Conservation (phyloP, 1,284 basidiomycete species). For the Austroboletus sp. region DNA sequence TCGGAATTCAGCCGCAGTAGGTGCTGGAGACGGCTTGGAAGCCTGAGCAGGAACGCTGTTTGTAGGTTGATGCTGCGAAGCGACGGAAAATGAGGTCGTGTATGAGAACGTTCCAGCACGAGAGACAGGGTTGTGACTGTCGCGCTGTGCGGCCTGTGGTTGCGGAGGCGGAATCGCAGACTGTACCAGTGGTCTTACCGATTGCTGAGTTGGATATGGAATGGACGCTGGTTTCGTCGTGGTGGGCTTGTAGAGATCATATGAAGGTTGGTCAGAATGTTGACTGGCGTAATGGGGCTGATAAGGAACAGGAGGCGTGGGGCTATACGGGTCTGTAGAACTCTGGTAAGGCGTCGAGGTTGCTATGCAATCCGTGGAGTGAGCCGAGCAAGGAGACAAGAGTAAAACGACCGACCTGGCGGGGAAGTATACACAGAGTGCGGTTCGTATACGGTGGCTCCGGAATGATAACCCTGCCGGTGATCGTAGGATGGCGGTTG, state of each 20-base stretch:
- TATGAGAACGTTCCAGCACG: slow-evolving; percentile 24
- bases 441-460: slow-evolving; percentile 23
- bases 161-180: slow-evolving; percentile 20
- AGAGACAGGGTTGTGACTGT: slow-evolving; percentile 9
- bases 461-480: slow-evolving; percentile 27
- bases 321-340: slow-evolving; percentile 17
- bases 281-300: slow-evolving; percentile 16
- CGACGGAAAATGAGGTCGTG: slow-evolving; percentile 14
- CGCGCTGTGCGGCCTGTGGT: slow-evolving; percentile 11
- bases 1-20: slow-evolving; percentile 40
- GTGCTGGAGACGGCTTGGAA: slow-evolving; percentile 34
- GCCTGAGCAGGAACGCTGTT: slow-evolving; percentile 18
- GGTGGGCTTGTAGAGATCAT: slow-evolving; percentile 33
- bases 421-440: slow-evolving; percentile 11
- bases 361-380: slow-evolving; percentile 12
- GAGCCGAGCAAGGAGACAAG: slow-evolving; percentile 1
- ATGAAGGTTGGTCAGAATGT: slow-evolving; percentile 10
- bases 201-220: slow-evolving; percentile 13
- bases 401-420: slow-evolving; percentile 23
- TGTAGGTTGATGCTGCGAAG: slow-evolving; percentile 11
- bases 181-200: slow-evolving; percentile 4
- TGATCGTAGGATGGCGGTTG: slow-evolving; percentile 21
- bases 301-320: slow-evolving; percentile 10
- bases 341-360: slow-evolving; percentile 9
- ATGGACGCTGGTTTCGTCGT: slow-evolving; percentile 17